A percentile compares a stretch with the other conserved stretches of the same genome.
phyloP scores from a whole-genome alignment of 306 rosid species.

The Citrullus mucosospermus region DNA sequence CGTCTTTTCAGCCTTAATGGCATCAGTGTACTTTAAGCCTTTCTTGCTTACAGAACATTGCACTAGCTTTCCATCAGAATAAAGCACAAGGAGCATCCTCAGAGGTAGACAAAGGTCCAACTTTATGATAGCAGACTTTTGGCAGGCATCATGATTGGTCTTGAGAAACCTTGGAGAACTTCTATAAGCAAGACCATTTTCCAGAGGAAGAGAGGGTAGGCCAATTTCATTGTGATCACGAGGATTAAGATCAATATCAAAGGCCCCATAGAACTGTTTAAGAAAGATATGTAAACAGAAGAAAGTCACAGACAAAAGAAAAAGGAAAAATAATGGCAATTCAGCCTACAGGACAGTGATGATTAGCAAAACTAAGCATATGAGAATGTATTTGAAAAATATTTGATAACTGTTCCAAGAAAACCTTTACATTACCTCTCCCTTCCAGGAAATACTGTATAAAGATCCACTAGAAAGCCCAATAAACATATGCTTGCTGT shows the following conservation, averaged over 20 bases:
- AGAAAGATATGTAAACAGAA: constrained; percentile 18
- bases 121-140: constrained; percentile 55
- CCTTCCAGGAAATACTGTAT: constrained; percentile 90
- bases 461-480: constrained; percentile 92
- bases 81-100: constrained; percentile 76
- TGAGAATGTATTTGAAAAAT: neutral
- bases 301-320: neutral
- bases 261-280: constrained; percentile 81
- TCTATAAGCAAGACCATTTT: constrained; percentile 49
- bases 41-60: constrained; percentile 82
- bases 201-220: constrained; percentile 35
- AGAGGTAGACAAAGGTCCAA: constrained; percentile 64
- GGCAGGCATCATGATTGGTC: constrained; percentile 22
- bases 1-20: constrained; percentile 61
- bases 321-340: neutral
- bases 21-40: constrained; percentile 75
- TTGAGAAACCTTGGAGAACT: constrained; percentile 28
- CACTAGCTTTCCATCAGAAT: constrained; percentile 71
- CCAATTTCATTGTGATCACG: constrained; percentile 29
- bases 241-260: constrained; percentile 42
- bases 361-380: neutral
- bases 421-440: constrained; percentile 53
- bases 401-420: neutral
- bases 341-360: neutral
- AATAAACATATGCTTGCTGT: constrained; percentile 67